Conservation (phyloP, 306 rosid species). For the Malus orientalis region DNA sequence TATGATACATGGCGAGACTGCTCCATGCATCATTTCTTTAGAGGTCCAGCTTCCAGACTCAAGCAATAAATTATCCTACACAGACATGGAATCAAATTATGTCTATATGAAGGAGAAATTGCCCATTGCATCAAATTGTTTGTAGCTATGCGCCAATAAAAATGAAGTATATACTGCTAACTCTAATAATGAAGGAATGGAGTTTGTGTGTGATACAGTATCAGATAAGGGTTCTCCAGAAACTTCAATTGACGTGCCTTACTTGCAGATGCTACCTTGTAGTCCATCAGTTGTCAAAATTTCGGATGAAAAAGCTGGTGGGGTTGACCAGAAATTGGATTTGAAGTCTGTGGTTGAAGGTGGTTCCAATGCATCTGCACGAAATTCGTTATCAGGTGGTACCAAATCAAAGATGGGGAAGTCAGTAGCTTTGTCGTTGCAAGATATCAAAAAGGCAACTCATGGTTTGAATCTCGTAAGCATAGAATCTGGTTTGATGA, state of each 20-base stretch:
- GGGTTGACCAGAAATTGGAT: slow-evolving; percentile 26
- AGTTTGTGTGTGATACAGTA: slow-evolving; percentile 24
- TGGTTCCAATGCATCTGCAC: slow-evolving; percentile 23
- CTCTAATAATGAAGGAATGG: slow-evolving; percentile 39
- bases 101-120: slow-evolving; percentile 33
- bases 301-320: slow-evolving; percentile 27
- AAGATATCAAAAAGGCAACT: slow-evolving; percentile 35
- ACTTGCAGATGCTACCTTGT: slow-evolving; percentile 14
- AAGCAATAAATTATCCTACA: slow-evolving; percentile 24
- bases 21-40: slow-evolving; percentile 4
- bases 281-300: slow-evolving; percentile 17
- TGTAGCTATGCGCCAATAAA: slow-evolving; percentile 22
- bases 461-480: slow-evolving; percentile 18
- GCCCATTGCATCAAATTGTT: slow-evolving; percentile 21
- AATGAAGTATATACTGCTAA: slow-evolving; percentile 28
- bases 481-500: slow-evolving; percentile 37
- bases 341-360: slow-evolving; percentile 30
- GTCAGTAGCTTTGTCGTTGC: slow-evolving; percentile 29
- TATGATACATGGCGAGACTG: slow-evolving; percentile 9
- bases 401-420: slow-evolving; percentile 27
- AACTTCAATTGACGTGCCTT: slow-evolving; percentile 29
- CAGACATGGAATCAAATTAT: slow-evolving; percentile 35
- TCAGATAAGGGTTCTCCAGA: slow-evolving; percentile 37
- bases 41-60: slow-evolving; percentile 22
- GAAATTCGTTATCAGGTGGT: slow-evolving; percentile 4